phyloP scores from a whole-genome alignment of 2,329 filamentous ascomycete genomes.

The Nemania diffusa region DNA sequence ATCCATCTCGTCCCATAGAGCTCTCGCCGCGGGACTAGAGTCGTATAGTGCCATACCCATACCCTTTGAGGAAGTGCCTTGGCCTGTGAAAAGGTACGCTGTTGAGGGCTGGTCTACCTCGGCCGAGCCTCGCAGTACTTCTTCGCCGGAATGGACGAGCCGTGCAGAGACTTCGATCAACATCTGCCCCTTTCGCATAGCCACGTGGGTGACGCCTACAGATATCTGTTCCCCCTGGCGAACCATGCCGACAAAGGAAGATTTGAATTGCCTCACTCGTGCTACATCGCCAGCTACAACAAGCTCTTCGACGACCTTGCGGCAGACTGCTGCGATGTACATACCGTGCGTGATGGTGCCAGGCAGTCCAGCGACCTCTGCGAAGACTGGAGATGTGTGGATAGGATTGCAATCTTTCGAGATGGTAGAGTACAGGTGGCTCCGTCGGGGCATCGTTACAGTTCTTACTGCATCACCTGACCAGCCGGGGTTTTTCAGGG shows the following conservation, averaged over 20 bases:
- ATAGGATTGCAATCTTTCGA: slow-evolving; percentile 99
- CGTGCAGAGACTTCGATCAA: slow-evolving; percentile 98
- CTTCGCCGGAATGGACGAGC: slow-evolving; percentile 95
- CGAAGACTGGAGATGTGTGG: slow-evolving; percentile 95
- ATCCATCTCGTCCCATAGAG: slow-evolving; percentile 97
- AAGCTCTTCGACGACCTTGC: slow-evolving; percentile 96
- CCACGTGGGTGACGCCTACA: slow-evolving; percentile 93
- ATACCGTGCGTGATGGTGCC: slow-evolving; percentile 99
- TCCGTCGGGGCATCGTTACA: slow-evolving; percentile 92
- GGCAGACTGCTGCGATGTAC: slow-evolving; percentile 97
- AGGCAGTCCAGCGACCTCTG: slow-evolving; percentile 92
- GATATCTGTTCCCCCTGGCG: slow-evolving; percentile 93
- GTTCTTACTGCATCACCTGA: slow-evolving; percentile 89
- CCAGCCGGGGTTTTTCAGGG: slow-evolving; percentile 97
- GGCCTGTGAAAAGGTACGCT: slow-evolving; percentile 96
- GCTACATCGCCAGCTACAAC: slow-evolving; percentile 98
- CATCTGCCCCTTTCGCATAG: slow-evolving; percentile 98
- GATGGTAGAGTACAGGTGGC: slow-evolving; percentile 96
- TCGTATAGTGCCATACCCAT: slow-evolving; percentile 99
- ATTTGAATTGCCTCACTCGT: slow-evolving; percentile 95
- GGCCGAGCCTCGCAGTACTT: slow-evolving; percentile 92
- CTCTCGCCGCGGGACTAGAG: slow-evolving; percentile 91
- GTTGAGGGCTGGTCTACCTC: slow-evolving; percentile 98
- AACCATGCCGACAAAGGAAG: slow-evolving; percentile 95
- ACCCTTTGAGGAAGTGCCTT: slow-evolving; percentile 97